Evolutionary conservation across 805 yeast species (phyloP).

Genomic region (Myxozyma melibiosi): DNA sequence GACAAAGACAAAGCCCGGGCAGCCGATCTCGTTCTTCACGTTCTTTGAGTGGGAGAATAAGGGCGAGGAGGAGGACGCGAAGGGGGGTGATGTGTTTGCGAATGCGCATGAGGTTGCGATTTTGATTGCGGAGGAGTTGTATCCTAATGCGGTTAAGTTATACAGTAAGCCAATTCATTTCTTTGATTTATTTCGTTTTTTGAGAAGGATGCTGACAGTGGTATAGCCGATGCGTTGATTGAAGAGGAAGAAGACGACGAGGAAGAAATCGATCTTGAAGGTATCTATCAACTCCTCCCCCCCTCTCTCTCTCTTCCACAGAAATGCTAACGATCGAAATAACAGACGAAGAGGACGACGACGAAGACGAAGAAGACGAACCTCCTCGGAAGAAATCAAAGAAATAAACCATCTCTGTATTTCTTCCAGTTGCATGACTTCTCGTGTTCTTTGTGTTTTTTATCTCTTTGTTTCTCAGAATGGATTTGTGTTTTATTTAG

Average conservation of each 20-base stretch:
- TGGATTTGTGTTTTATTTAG: too few species aligned
- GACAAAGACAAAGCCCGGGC: slow-evolving; percentile 45
- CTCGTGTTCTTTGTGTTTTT: too few species aligned
- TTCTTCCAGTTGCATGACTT: neutral
- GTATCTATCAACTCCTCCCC: slow-evolving; percentile 8
- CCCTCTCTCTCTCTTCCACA: too few species aligned
- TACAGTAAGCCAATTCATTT: slow-evolving; percentile 61
- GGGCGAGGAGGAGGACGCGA: slow-evolving; percentile 60
- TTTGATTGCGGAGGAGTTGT: slow-evolving; percentile 74
- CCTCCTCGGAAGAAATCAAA: slow-evolving; percentile 27
- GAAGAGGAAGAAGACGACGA: slow-evolving; percentile 39
- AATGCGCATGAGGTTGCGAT: slow-evolving; percentile 78
- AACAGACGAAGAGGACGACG: slow-evolving; percentile 32
- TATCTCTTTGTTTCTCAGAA: too few species aligned
- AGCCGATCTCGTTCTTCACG: slow-evolving; percentile 55
- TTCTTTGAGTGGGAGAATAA: slow-evolving; percentile 87
- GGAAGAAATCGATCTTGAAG: slow-evolving; percentile 46
- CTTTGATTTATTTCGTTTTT: neutral
- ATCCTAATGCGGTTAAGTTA: slow-evolving; percentile 81
- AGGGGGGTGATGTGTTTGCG: slow-evolving; percentile 74
- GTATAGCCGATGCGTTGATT: slow-evolving; percentile 31
- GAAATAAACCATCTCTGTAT: too few species aligned
- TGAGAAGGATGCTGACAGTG: slow-evolving; percentile 1
- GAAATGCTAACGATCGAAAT: neutral
- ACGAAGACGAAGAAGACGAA: slow-evolving; percentile 32